Conservation (phyloP, 192 early-diverging fungal genomes). For the Gaertneriomyces semiglobifer region DNA sequence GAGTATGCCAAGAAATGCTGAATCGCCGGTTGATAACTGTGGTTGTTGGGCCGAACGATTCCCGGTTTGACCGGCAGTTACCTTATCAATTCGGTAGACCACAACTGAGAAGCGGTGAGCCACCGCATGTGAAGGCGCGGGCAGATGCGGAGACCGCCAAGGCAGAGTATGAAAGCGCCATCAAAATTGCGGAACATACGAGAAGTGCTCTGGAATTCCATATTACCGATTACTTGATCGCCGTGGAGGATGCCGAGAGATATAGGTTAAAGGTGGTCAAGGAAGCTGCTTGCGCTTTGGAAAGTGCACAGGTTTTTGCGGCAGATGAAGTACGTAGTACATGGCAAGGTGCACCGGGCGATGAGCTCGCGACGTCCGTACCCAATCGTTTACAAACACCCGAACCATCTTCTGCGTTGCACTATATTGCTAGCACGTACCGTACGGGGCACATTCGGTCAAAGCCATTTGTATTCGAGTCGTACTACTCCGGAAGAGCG, state of each 20-base stretch:
- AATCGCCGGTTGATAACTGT: constrained; percentile 17
- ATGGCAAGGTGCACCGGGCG: constrained; percentile 7
- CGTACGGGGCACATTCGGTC: constrained; percentile 32
- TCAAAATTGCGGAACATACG: constrained; percentile 34
- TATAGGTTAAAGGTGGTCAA: constrained; percentile 25
- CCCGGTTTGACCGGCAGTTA: constrained; percentile 15
- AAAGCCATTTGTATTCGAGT: constrained; percentile 29
- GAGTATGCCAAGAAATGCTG: constrained; percentile 23
- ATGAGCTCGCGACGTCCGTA: neutral
- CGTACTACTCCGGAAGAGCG: constrained; percentile 8
- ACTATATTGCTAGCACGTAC: constrained; percentile 19
- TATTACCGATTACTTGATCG: constrained; percentile 37
- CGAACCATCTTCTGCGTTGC: constrained; percentile 20
- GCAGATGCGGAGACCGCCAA: constrained; percentile 30
- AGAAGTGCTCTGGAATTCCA: constrained; percentile 38
- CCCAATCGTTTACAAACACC: constrained; percentile 13
- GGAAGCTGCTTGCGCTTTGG: constrained; percentile 23
- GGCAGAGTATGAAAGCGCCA: constrained; percentile 21
- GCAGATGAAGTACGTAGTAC: constrained; percentile 6
- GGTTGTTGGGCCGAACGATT: constrained; percentile 29
- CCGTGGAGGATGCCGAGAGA: constrained; percentile 32
- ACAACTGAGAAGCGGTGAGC: constrained; percentile 27
- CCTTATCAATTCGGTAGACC: constrained; percentile 36
- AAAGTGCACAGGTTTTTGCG: constrained; percentile 20
- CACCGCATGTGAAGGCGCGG: constrained; percentile 32